Conservation (phyloP, 2,329 filamentous ascomycete species). For the Seiridium unicorne region DNA sequence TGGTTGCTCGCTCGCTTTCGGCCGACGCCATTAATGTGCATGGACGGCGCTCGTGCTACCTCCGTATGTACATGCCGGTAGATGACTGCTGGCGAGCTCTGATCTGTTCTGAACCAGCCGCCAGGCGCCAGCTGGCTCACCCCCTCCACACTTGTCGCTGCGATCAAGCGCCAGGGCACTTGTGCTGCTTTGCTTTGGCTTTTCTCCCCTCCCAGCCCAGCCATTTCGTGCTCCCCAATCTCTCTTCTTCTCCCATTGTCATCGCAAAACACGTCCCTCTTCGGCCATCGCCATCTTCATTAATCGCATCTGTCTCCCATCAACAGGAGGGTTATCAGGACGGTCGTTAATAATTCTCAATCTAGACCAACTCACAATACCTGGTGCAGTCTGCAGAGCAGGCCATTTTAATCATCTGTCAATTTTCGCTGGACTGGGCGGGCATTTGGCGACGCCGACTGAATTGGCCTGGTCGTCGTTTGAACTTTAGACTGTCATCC, state of each 20-base stretch:
- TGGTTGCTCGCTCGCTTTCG: too few relatives aligned
- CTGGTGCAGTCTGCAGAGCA: neutral
- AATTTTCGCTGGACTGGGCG: neutral
- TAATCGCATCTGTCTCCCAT: neutral
- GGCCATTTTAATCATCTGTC: neutral
- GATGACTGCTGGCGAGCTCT: too few relatives aligned
- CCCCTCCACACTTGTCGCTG: too few relatives aligned
- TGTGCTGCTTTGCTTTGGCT: neutral
- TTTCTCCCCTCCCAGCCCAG: neutral
- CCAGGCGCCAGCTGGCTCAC: neutral
- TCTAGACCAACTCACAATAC: neutral
- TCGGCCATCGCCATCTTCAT: neutral
- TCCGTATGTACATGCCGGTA: too few relatives aligned
- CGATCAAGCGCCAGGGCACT: too few relatives aligned
- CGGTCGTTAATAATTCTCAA: neutral
- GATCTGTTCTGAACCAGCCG: neutral
- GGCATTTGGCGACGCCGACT: neutral
- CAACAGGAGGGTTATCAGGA: neutral
- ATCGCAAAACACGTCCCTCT: neutral
- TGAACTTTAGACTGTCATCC: constrained; percentile 3
- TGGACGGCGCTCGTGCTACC: too few relatives aligned
- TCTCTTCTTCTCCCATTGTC: neutral
- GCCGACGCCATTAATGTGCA: too few relatives aligned
- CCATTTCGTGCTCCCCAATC: constrained; percentile 1
- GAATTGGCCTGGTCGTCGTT: neutral